Percentiles rank a stretch among this genome's conserved stretches.
Evolutionary conservation across 371 early-diverging fungal species (phyloP).

Genomic region (Lichtheimia ramosa): DNA sequence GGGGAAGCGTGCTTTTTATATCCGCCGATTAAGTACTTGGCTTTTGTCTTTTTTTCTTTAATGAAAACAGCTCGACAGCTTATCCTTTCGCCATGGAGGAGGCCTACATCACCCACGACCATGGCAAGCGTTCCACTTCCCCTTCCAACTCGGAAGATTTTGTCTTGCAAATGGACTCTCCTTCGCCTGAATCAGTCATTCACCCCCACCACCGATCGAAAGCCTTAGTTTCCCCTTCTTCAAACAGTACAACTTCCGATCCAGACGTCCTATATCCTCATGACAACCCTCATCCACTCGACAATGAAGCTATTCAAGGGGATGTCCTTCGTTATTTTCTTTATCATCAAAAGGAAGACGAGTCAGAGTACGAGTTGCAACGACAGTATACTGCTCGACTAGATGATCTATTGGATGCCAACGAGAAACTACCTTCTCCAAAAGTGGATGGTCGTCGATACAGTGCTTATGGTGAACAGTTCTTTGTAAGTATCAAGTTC

Average conservation of each 20-base stretch:
- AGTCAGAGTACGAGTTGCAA: slow-evolving; percentile 6
- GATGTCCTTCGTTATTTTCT: slow-evolving; percentile 8
- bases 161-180: slow-evolving; percentile 11
- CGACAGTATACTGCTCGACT: slow-evolving; percentile 20
- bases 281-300: background rate
- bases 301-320: slow-evolving; percentile 9
- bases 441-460: slow-evolving; percentile 8
- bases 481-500: slow-evolving; percentile 14
- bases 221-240: background rate
- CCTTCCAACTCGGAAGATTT: slow-evolving; percentile 15
- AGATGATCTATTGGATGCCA: slow-evolving; percentile 19
- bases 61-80: background rate
- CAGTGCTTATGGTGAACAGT: slow-evolving; percentile 30
- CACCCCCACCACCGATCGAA: background rate
- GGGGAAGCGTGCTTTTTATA: too few relatives aligned
- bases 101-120: slow-evolving; percentile 5
- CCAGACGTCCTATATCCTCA: slow-evolving; percentile 9
- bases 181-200: background rate
- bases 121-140: slow-evolving; percentile 10
- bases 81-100: slow-evolving; percentile 12
- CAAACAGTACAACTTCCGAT: background rate
- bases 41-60: slow-evolving; percentile 1
- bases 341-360: background rate
- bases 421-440: slow-evolving; percentile 9
- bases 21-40: too few relatives aligned